These are phyloP conservation scores for Monosporozyma servazzii DNA, from an alignment of 805 yeast species.

Conservation along the genomic window DNA sequence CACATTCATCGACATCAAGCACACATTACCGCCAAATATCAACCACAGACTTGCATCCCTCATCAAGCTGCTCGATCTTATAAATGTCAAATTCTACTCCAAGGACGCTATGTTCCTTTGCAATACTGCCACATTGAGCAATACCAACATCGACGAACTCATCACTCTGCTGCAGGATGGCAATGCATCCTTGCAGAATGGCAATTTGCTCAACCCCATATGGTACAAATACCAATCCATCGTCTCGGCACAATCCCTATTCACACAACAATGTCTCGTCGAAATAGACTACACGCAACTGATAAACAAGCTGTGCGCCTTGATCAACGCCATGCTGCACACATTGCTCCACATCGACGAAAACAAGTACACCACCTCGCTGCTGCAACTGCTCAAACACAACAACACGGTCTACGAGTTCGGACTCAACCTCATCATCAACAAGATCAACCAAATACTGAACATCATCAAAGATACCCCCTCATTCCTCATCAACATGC, in stretches of 20 bases:
- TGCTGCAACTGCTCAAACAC: background rate
- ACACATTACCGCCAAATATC: background rate
- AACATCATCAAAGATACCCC: background rate
- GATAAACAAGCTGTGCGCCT: too few relatives aligned
- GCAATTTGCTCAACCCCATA: background rate
- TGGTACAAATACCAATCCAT: background rate
- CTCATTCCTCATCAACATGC: background rate
- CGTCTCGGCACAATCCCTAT: background rate
- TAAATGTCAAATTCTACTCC: background rate
- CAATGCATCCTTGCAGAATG: background rate
- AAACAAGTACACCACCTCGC: background rate
- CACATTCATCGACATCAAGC: background rate
- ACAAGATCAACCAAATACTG: background rate
- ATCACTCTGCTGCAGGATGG: background rate
- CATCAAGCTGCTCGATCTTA: background rate
- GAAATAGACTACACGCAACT: too few relatives aligned
- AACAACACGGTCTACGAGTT: background rate
- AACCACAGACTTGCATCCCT: background rate
- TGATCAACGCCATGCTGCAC: background rate
- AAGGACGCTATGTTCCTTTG: too few relatives aligned
- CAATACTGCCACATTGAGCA: too few relatives aligned
- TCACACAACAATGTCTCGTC: background rate
- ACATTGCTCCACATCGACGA: background rate
- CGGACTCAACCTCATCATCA: background rate
- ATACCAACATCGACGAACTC: background rate